These are phyloP conservation scores for Malus hybrid DNA, from an alignment of 331 rosid genomes.

Conservation along the genomic window DNA sequence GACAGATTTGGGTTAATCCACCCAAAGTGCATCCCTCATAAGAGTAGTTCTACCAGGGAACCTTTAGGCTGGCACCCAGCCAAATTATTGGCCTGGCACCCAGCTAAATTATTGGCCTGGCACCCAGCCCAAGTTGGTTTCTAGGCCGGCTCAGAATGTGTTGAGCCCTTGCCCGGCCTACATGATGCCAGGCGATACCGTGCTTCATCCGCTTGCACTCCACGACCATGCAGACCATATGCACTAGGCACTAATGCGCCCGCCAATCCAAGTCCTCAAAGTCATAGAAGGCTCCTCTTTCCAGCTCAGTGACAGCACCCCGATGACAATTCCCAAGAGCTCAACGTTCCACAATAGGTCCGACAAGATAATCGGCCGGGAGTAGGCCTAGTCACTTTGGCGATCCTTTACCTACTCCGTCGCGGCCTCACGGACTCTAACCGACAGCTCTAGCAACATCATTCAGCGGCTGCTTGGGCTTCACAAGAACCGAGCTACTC, in stretches of 20 bases:
- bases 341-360: slow-evolving; percentile 77
- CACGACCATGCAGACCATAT: no score
- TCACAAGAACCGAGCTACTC: slow-evolving; percentile 69
- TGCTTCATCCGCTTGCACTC: no score
- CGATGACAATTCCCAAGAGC: slow-evolving; percentile 34
- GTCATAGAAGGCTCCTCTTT: slow-evolving; percentile 62
- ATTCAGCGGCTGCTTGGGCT: slow-evolving; percentile 59
- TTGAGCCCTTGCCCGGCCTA: no score
- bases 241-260: slow-evolving; percentile 39
- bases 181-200: no score
- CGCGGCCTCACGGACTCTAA: slow-evolving; percentile 74
- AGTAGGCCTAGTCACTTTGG: slow-evolving; percentile 92
- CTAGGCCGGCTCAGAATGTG: no score
- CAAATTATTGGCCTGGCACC: no score
- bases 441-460: slow-evolving; percentile 81
- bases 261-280: slow-evolving; percentile 64
- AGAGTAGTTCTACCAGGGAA: no score
- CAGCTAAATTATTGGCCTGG: no score
- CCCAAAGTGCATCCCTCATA: no score
- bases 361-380: slow-evolving; percentile 58
- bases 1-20: no score
- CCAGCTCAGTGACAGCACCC: slow-evolving; percentile 37
- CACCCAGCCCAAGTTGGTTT: no score
- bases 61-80: no score
- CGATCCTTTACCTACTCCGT: slow-evolving; percentile 94